Percentiles rank a stretch among this genome's conserved stretches.
Evolutionary conservation across 1,284 basidiomycete species (phyloP).

Genomic region (Sporisorium iseilematis-ciliati): DNA sequence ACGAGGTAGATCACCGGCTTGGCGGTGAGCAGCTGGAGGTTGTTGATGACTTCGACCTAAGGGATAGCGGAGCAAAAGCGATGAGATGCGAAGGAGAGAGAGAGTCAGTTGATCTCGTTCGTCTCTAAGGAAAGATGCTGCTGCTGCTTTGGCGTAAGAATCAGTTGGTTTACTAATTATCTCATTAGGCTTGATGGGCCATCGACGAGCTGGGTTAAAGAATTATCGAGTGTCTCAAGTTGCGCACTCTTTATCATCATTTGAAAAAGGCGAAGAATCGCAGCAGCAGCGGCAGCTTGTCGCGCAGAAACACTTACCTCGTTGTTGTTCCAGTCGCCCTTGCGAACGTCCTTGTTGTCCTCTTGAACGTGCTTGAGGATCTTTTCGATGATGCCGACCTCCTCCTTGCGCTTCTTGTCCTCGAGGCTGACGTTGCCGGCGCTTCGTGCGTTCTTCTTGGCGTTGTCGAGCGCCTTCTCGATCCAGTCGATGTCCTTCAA

Average conservation of each 20-base stretch:
- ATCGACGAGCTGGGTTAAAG: slow-evolving; percentile 78
- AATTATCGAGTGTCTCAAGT: slow-evolving; percentile 74
- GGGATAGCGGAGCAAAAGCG: too few relatives aligned
- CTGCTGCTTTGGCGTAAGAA: slow-evolving; percentile 8
- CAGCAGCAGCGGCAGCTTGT: slow-evolving; percentile 13
- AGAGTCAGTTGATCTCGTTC: background rate
- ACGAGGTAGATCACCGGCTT: slow-evolving; percentile 99
- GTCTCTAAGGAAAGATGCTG: background rate
- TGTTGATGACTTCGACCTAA: slow-evolving; percentile 95
- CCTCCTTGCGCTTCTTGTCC: slow-evolving; percentile 96
- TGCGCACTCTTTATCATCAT: slow-evolving; percentile 82
- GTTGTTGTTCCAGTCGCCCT: slow-evolving; percentile 94
- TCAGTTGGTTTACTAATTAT: slow-evolving; percentile 61
- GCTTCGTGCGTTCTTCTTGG: slow-evolving; percentile 61
- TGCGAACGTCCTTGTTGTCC: slow-evolving; percentile 91
- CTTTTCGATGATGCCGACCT: slow-evolving; percentile 87
- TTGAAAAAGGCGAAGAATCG: background rate
- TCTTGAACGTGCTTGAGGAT: slow-evolving; percentile 82
- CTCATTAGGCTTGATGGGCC: slow-evolving; percentile 74
- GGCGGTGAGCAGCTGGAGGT: slow-evolving; percentile 89
- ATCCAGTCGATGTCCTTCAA: slow-evolving; percentile 99
- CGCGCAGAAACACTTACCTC: slow-evolving; percentile 78
- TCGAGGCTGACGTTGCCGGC: slow-evolving; percentile 83
- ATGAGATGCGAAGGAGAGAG: background rate
- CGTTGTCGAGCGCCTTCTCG: slow-evolving; percentile 84